These are phyloP conservation scores for Poterioochromonas sp. DNA, from an alignment of 352 stramenopile species.

Conservation along the genomic window DNA sequence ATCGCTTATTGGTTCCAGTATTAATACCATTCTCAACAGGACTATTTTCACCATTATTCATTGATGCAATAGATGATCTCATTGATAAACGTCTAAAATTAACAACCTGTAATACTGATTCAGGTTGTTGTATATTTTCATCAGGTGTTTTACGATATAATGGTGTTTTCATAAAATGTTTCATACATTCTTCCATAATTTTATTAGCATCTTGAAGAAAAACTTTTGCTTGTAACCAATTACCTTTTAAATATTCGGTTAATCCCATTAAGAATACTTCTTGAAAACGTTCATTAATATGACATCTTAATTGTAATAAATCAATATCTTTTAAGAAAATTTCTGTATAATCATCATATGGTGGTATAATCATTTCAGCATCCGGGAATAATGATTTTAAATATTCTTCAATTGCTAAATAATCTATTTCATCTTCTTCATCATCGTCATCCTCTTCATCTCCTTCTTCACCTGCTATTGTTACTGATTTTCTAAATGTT, in stretches of 20 bases:
- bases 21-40: too few relatives aligned
- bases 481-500: too few relatives aligned
- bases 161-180: background rate
- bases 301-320: slow-evolving; percentile 37
- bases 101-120: too few relatives aligned
- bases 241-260: slow-evolving; percentile 76
- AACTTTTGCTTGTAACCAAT: slow-evolving; percentile 70
- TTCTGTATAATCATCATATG: slow-evolving; percentile 40
- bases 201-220: slow-evolving; percentile 53
- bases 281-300: slow-evolving; percentile 62
- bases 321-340: slow-evolving; percentile 52
- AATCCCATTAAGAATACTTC: slow-evolving; percentile 77
- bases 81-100: too few relatives aligned
- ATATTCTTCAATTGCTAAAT: background rate
- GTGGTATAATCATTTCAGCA: background rate
- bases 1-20: too few relatives aligned
- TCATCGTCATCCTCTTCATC: background rate
- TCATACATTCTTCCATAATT: slow-evolving; percentile 3
- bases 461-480: background rate
- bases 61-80: too few relatives aligned
- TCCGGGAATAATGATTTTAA: background rate
- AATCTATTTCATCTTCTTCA: background rate
- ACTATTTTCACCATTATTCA: too few relatives aligned
- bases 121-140: too few relatives aligned
- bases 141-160: background rate